phyloP scores from a whole-genome alignment of 257 asterid species.

The Voacanga thouarsii region DNA sequence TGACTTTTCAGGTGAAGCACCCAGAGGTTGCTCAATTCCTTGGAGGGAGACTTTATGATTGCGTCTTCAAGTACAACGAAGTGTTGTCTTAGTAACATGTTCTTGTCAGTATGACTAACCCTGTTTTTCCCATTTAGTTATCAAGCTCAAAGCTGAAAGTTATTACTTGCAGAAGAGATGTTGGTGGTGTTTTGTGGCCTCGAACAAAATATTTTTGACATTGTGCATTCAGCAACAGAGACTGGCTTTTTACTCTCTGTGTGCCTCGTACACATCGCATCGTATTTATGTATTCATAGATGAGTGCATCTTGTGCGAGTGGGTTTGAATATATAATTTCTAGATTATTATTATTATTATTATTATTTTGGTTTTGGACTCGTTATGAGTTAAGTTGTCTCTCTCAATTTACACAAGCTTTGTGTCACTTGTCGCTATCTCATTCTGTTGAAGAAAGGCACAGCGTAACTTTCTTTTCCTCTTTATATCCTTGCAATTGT shows the following conservation, averaged over 20 bases:
- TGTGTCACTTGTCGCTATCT: neutral
- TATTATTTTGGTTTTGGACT: neutral
- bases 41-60: slow-evolving; percentile 93
- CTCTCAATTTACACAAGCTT: neutral
- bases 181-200: neutral
- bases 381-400: neutral
- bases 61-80: slow-evolving; percentile 80
- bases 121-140: neutral
- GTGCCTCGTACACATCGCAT: neutral
- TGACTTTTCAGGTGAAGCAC: slow-evolving; percentile 81
- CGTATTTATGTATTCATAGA: neutral
- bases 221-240: neutral
- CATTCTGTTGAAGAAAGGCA: neutral
- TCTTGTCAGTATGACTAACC: slow-evolving; percentile 1
- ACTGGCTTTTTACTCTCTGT: neutral
- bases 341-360: no score
- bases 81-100: slow-evolving; percentile 24
- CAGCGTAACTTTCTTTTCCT: neutral
- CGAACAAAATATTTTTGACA: neutral
- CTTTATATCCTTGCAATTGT: neutral
- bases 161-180: neutral
- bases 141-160: neutral
- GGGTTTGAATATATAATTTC: no score
- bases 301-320: neutral
- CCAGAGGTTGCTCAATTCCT: slow-evolving; percentile 93